phyloP scores from a whole-genome alignment of 768 basidiomycete genomes.

The Gyrodon lividus region DNA sequence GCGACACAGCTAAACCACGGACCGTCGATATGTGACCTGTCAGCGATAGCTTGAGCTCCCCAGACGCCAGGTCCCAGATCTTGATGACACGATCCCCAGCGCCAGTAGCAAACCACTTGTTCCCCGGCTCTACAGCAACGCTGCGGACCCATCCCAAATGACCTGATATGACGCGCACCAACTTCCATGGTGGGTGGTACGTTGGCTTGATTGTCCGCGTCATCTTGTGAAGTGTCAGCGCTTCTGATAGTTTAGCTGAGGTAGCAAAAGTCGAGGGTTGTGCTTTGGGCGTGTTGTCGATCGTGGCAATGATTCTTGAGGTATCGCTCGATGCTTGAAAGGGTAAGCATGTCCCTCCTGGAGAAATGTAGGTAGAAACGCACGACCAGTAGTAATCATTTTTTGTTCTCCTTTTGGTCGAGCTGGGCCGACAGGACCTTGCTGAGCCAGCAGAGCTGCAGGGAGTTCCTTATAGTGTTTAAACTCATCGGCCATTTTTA shows the following conservation, averaged over 20 bases:
- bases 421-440: constrained; percentile 77
- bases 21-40: constrained; percentile 99
- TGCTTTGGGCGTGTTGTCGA: constrained; percentile 69
- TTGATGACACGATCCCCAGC: constrained; percentile 98
- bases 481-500: constrained; percentile 91
- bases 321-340: constrained; percentile 41
- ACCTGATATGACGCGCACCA: constrained; percentile 93
- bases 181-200: constrained; percentile 96
- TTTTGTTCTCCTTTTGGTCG: constrained; percentile 64
- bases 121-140: constrained; percentile 95
- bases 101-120: constrained; percentile 98
- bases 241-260: constrained; percentile 72
- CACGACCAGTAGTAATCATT: constrained; percentile 71
- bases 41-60: constrained; percentile 94
- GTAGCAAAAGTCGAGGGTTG: constrained; percentile 72
- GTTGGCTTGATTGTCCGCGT: constrained; percentile 92
- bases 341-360: constrained; percentile 10
- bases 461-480: constrained; percentile 84
- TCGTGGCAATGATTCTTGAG: constrained; percentile 68
- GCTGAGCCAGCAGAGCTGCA: constrained; percentile 74
- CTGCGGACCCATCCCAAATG: constrained; percentile 98
- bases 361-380: constrained; percentile 22
- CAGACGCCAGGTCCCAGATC: constrained; percentile 97
- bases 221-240: constrained; percentile 89
- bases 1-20: constrained; percentile 87